phyloP scores from a whole-genome alignment of 2,329 filamentous ascomycete genomes.

The Cryoendolithus antarcticus region DNA sequence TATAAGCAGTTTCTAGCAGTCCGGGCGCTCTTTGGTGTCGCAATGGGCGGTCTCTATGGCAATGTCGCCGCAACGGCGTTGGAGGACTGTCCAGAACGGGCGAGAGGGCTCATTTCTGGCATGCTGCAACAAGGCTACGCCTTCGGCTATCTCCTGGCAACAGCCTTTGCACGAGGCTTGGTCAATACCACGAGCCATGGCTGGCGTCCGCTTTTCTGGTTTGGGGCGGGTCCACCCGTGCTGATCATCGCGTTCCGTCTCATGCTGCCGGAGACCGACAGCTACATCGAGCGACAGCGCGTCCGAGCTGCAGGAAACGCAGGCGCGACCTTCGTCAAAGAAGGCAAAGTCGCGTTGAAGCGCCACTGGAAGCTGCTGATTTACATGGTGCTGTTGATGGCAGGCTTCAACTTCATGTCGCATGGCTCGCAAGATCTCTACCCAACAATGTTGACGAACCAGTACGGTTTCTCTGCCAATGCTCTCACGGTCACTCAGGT shows the following conservation, averaged over 20 bases:
- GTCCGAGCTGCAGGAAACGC: slow-evolving; percentile 50
- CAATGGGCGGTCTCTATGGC: slow-evolving; percentile 52
- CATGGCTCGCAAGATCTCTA: slow-evolving; percentile 61
- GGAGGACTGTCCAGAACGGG: slow-evolving; percentile 47
- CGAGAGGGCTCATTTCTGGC: slow-evolving; percentile 48
- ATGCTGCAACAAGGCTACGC: slow-evolving; percentile 53
- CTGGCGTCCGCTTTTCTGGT: slow-evolving; percentile 85
- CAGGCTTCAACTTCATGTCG: slow-evolving; percentile 85
- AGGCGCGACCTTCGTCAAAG: slow-evolving; percentile 55
- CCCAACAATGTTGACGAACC: slow-evolving; percentile 47
- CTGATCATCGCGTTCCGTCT: slow-evolving; percentile 71
- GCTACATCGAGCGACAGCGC: slow-evolving; percentile 54
- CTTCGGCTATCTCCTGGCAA: slow-evolving; percentile 49
- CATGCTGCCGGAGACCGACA: slow-evolving; percentile 64
- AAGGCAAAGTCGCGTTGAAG: slow-evolving; percentile 67
- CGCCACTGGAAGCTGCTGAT: slow-evolving; percentile 68
- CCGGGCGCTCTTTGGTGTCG: slow-evolving; percentile 49
- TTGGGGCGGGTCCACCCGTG: slow-evolving; percentile 67
- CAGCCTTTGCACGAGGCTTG: slow-evolving; percentile 39
- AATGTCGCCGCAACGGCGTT: slow-evolving; percentile 50
- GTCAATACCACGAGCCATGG: slow-evolving; percentile 64
- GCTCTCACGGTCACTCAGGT: slow-evolving; percentile 38
- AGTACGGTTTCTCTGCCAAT: slow-evolving; percentile 41
- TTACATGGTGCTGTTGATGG: slow-evolving; percentile 79
- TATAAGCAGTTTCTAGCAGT: slow-evolving; percentile 48